Conservation (phyloP, 2,329 filamentous ascomycete species). For the Metarhizium rileyi region DNA sequence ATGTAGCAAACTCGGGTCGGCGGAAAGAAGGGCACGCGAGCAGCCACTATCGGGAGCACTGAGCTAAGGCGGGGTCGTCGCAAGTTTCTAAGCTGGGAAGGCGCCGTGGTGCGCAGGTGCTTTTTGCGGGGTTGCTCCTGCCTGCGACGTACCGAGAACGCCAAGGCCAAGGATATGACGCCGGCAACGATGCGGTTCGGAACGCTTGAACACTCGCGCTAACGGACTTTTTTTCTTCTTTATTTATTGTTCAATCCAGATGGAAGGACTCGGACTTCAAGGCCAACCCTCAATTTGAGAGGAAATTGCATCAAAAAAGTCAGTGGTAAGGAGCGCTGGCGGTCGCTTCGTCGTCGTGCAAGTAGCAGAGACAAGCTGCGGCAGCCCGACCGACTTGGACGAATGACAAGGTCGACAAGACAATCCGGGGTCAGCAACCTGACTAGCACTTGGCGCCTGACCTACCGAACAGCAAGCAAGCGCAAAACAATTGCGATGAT, state of each 20-base stretch:
- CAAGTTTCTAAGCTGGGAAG: not conserved
- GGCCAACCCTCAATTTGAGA: not conserved
- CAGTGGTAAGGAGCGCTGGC: not conserved
- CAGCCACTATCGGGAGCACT: constrained; percentile 2
- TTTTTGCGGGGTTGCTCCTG: constrained; percentile 3
- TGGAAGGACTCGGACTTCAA: not conserved
- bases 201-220: not conserved
- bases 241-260: not conserved
- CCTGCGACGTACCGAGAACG: not conserved
- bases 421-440: not conserved
- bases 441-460: not conserved
- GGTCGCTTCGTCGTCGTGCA: not conserved
- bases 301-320: not conserved
- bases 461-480: not conserved
- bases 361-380: constrained; percentile 1
- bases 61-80: constrained; percentile 3
- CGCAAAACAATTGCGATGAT: not conserved
- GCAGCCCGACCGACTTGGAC: not conserved
- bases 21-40: constrained; percentile 1
- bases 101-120: not conserved
- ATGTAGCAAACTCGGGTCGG: not conserved
- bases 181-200: not conserved
- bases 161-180: not conserved
- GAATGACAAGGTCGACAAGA: not conserved
- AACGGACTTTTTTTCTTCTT: not conserved